Evolutionary conservation across 1,284 basidiomycete genomes (phyloP).

Genomic region (Cronartium ribicola): DNA sequence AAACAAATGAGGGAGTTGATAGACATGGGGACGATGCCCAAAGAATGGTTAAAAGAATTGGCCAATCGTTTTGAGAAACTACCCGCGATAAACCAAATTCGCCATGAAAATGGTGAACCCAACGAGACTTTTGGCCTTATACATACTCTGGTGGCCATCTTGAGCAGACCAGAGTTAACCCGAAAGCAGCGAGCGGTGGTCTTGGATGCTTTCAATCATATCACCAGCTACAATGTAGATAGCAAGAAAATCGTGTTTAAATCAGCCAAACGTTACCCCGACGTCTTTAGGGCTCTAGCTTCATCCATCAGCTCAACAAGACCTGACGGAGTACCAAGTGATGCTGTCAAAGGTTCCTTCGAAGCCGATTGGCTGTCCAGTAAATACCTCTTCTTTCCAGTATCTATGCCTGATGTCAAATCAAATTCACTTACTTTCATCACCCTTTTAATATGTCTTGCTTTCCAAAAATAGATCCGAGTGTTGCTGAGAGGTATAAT

Average conservation of each 20-base stretch:
- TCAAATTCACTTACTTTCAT: too few species aligned
- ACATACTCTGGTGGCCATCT: background rate
- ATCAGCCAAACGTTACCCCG: background rate
- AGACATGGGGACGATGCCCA: background rate
- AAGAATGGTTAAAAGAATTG: background rate
- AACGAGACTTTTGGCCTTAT: background rate
- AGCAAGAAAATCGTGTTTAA: background rate
- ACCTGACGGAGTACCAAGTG: background rate
- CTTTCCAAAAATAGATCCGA: background rate
- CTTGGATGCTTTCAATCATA: background rate
- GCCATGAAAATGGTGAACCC: background rate
- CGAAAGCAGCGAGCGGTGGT: background rate
- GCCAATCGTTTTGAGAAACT: background rate
- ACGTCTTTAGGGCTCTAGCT: conserved; percentile 2
- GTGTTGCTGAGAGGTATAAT: conserved; percentile 8
- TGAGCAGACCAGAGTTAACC: background rate
- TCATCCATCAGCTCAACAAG: background rate
- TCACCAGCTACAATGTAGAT: background rate
- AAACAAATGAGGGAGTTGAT: background rate
- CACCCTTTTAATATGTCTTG: too few species aligned
- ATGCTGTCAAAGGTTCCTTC: conserved; percentile 2
- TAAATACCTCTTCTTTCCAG: background rate
- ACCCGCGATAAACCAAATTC: background rate
- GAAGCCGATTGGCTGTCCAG: conserved; percentile 7
- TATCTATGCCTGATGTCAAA: background rate